These are phyloP conservation scores for Voacanga thouarsii DNA, from an alignment of 257 asterid species.

Conservation along the genomic window DNA sequence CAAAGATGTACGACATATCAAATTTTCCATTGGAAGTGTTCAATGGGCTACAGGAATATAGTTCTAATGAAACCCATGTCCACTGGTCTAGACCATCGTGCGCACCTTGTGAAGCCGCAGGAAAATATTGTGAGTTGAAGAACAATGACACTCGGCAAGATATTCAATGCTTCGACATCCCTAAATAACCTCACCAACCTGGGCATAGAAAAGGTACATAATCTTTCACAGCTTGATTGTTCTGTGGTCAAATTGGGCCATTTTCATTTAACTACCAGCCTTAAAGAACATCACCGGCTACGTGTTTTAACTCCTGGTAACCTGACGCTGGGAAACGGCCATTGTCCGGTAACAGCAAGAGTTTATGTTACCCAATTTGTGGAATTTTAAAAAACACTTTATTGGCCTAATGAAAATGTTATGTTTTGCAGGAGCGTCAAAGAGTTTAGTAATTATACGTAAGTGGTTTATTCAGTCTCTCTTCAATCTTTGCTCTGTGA, in stretches of 20 bases:
- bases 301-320: not conserved
- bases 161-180: conserved; percentile 3
- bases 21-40: conserved; percentile 25
- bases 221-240: not conserved
- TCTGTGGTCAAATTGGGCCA: not conserved
- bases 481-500: not conserved
- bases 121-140: conserved; percentile 48
- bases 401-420: not conserved
- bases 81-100: conserved; percentile 54
- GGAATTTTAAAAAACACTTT: not conserved
- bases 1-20: conserved; percentile 53
- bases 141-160: conserved; percentile 17
- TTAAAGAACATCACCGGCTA: not conserved
- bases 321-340: not conserved
- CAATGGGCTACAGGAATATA: conserved; percentile 10
- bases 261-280: not conserved
- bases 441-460: not conserved
- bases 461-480: not conserved
- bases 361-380: not conserved
- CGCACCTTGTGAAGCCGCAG: conserved; percentile 45
- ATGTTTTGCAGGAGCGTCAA: conserved; percentile 31
- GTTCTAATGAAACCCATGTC: conserved; percentile 25
- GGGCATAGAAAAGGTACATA: not conserved
- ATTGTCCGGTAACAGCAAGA: not conserved
- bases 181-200: not conserved